Base-by-base conservation (phyloP, 495 filamentous ascomycete genomes). In the Lophiostoma macrostomum region DNA sequence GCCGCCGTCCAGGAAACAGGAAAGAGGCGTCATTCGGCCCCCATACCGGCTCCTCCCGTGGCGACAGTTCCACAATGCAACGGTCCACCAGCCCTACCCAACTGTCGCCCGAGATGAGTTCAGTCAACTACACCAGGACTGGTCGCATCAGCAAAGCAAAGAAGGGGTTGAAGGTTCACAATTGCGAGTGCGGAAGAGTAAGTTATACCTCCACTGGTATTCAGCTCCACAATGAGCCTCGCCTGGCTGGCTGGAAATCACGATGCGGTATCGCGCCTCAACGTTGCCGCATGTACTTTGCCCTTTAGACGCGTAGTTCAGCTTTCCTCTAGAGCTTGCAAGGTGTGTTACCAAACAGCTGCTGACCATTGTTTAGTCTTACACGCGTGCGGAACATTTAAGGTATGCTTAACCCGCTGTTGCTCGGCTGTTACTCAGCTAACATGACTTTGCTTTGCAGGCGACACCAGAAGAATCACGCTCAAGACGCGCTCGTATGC, bases 391-490 rank as follows among this genome's bases (percentile, higher is more conserved):
- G 24, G 90, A 96, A 65, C 90, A 96, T 71, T 71, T 88, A 44
- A 82, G 86, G 85, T 86, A 72, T 69, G 72, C 29, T 23, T 12
- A 13, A 11, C 32, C 41, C 32, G 24, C 30, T 5, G 11, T 20
- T 43, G 38, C 6, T 12, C 24, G 16, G 5, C 13, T 29, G 24
- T 4, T n/a, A 28, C 10, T 11, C 4, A 8, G 19, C 20, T 29
- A 35, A 37, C 11, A 29, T 45, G 14, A 31, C n/a, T 36, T 16
- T 28, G n/a, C 22, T 62, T 28, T 23, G 12, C 45, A 90, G 89
- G 69, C 88, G 89, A 40, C 90, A 95, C 71, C 86, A 94, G 68
- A 71, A 91, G 41, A 91, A 91, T 67, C 90, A 96, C 72, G 82
- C 83, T 63, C 78, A 79, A 16, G 74, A 81, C 52, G 83, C 87